phyloP scores from a whole-genome alignment of 108 stramenopile species.

The Parmales sp. region DNA sequence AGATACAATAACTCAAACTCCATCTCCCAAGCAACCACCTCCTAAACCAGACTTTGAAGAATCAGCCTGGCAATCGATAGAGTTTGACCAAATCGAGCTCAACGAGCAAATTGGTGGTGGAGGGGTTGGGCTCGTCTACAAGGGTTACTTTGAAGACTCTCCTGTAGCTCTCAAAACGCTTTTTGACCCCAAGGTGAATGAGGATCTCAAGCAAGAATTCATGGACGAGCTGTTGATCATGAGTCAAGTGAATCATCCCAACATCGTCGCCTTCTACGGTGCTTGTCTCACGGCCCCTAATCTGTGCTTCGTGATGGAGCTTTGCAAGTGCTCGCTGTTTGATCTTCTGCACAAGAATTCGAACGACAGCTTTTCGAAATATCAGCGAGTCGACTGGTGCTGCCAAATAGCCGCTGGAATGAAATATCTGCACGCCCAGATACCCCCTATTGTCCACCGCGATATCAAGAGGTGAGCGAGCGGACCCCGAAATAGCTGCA shows the following conservation, averaged over 20 bases:
- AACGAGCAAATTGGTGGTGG: slow-evolving; percentile 38
- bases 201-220: slow-evolving; percentile 29
- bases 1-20: too few relatives aligned
- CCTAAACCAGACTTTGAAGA: too few relatives aligned
- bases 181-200: slow-evolving; percentile 31
- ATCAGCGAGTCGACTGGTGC: not conserved
- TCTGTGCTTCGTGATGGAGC: slow-evolving; percentile 33
- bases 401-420: slow-evolving; percentile 24
- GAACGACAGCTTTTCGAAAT: not conserved
- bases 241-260: slow-evolving; percentile 24
- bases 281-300: slow-evolving; percentile 26
- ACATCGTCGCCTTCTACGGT: slow-evolving; percentile 30
- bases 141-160: slow-evolving; percentile 15
- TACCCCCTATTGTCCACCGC: slow-evolving; percentile 24
- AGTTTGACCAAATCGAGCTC: too few relatives aligned
- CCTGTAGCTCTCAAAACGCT: slow-evolving; percentile 35
- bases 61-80: too few relatives aligned
- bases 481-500: too few relatives aligned
- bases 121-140: slow-evolving; percentile 34
- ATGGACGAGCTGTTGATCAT: slow-evolving; percentile 38
- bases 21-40: too few relatives aligned
- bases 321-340: slow-evolving; percentile 20
- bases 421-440: slow-evolving; percentile 25
- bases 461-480: slow-evolving; percentile 35
- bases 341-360: slow-evolving; percentile 14